Evolutionary conservation across 257 asterid species (phyloP).

Genomic region (Solanum boliviense): DNA sequence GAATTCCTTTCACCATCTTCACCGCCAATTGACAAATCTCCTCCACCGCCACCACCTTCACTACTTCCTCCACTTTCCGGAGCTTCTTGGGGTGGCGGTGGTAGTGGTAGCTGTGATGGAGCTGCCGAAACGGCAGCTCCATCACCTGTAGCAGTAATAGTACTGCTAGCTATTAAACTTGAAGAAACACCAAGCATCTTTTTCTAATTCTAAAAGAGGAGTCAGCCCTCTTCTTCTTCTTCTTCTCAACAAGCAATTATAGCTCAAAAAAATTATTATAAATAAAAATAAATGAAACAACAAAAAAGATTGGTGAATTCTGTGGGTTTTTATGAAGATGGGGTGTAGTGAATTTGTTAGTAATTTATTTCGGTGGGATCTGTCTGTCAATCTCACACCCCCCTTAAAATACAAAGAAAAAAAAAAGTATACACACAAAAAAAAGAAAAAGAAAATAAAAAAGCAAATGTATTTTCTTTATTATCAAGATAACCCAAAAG

Average conservation of each 20-base stretch:
- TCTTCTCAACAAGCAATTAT: neutral
- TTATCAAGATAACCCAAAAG: neutral
- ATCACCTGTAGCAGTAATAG: conserved; percentile 5
- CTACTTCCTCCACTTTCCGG: conserved; percentile 62
- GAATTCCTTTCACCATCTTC: conserved; percentile 44
- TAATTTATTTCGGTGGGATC: conserved; percentile 90
- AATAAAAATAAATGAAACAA: conserved; percentile 15
- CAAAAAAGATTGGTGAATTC: conserved; percentile 64
- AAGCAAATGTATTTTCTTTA: neutral
- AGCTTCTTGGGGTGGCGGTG: conserved; percentile 15
- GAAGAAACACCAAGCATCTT: conserved; percentile 48
- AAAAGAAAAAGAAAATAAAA: neutral
- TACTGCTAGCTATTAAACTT: conserved; percentile 10
- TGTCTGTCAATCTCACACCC: conserved; percentile 70
- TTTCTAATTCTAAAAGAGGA: neutral
- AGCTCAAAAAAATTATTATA: neutral
- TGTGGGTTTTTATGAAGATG: conserved; percentile 65
- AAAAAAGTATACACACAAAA: neutral
- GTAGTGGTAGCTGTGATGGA: neutral
- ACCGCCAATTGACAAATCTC: conserved; percentile 6
- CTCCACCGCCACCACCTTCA: conserved; percentile 43
- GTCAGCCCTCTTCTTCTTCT: neutral
- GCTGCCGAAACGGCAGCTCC: neutral
- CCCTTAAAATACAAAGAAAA: neutral
- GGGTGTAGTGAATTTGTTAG: conserved; percentile 70